Conservation (phyloP, 257 asterid genomes). For the Paraleonurus japonicus region DNA sequence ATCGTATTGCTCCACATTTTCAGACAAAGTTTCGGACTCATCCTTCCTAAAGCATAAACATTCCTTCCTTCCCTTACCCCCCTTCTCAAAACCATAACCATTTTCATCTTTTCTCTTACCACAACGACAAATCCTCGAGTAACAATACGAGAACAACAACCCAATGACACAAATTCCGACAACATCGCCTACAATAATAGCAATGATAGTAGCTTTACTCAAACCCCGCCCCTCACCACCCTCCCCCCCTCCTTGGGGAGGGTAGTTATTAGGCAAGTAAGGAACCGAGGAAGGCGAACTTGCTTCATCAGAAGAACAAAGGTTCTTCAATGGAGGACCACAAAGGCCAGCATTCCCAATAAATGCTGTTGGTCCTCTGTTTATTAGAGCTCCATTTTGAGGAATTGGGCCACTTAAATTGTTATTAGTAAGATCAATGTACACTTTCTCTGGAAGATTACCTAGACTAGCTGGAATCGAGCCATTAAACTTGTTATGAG, state of each 20-base stretch:
- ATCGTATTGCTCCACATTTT: constrained; percentile 67
- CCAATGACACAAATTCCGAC: constrained; percentile 76
- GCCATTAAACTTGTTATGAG: constrained; percentile 71
- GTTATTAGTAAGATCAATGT: constrained; percentile 78
- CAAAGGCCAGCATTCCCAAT: constrained; percentile 81
- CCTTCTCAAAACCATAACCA: constrained; percentile 57
- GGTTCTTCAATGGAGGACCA: constrained; percentile 80
- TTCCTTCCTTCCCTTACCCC: constrained; percentile 49
- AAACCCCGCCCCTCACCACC: constrained; percentile 45
- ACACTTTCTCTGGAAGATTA: constrained; percentile 81
- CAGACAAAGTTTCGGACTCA: constrained; percentile 77
- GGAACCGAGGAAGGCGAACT: constrained; percentile 61
- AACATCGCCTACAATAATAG: constrained; percentile 67
- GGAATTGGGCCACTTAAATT: constrained; percentile 82
- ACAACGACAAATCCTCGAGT: constrained; percentile 50
- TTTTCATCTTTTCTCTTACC: constrained; percentile 43
- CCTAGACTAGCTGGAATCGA: constrained; percentile 79
- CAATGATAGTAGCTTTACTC: constrained; percentile 54
- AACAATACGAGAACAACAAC: constrained; percentile 68
- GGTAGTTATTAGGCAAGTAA: constrained; percentile 54
- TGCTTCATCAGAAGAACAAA: constrained; percentile 51
- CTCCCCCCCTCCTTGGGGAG: constrained; percentile 39
- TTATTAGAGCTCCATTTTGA: constrained; percentile 76
- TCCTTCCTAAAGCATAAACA: constrained; percentile 78
- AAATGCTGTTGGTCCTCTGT: constrained; percentile 95